These are phyloP conservation scores for Barnettozyma pratensis DNA, from an alignment of 805 yeast genomes.

Conservation along the genomic window DNA sequence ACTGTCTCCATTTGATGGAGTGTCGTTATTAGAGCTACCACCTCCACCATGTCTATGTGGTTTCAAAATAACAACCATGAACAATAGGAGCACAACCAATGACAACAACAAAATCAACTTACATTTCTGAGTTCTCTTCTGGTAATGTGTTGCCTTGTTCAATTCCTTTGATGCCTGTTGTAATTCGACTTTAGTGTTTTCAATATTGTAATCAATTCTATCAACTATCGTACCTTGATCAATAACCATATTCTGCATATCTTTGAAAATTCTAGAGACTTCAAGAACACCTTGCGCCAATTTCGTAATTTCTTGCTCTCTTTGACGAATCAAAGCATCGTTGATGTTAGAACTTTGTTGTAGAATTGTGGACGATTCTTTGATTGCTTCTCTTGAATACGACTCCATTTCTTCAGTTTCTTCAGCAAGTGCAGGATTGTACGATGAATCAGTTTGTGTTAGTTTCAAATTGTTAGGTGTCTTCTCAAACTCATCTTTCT, in stretches of 20 bases:
- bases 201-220: constrained; percentile 87
- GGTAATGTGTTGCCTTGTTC: constrained; percentile 71
- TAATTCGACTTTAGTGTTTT: constrained; percentile 71
- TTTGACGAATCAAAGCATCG: constrained; percentile 48
- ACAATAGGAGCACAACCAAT: constrained; percentile 63
- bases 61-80: constrained; percentile 65
- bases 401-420: constrained; percentile 39
- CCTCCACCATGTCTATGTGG: constrained; percentile 34
- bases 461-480: constrained; percentile 22
- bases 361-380: constrained; percentile 38
- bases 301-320: constrained; percentile 87
- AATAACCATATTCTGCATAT: constrained; percentile 83
- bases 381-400: constrained; percentile 48
- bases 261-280: constrained; percentile 88
- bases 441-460: constrained; percentile 5
- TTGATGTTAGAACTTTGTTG: constrained; percentile 31
- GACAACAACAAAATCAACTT: constrained; percentile 72
- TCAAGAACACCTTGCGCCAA: constrained; percentile 94
- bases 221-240: constrained; percentile 95
- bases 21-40: constrained; percentile 19
- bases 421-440: constrained; percentile 28
- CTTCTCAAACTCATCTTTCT: constrained; percentile 69
- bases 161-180: constrained; percentile 76
- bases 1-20: constrained; percentile 21
- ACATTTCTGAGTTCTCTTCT: constrained; percentile 86